Base-by-base conservation (phyloP, 768 basidiomycete species). In the Rhizopogon vinicolor region DNA sequence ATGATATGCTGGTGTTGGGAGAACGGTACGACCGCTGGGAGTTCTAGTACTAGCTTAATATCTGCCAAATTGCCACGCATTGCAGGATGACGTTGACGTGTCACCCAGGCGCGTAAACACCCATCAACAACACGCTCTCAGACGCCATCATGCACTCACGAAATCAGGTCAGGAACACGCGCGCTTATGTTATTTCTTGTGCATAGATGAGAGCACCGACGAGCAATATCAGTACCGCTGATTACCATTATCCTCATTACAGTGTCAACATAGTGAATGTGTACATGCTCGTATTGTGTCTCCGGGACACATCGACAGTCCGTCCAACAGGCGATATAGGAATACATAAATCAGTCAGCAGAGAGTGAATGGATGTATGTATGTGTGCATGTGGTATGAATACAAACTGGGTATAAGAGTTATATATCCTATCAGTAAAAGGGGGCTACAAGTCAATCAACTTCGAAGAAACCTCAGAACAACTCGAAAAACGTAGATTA, bases 401-500 rank as follows among this genome's bases (percentile, higher is more conserved):
- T 37, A 5, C 10, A 37, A 33, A 13, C 13, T 10, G 35, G 35
- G 35, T 37, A 37, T 37, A 37, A 37, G 35, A 25, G 25, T 25
- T 37, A 44, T 44, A 19, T 44, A 28, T 19, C 16, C 13, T 10
- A 9, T 19, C 19, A 12, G 5, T 12, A 37, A 37, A 37, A 13
- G 35, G 35, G 3, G 3, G 35, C 5, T 14, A 53, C 33, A 51
- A 16, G 13, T 18, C 7, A 19, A 44, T 46, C 22, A 41, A 31
- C 29, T 44, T 56, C 25, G 56, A 28, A 25, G 51, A 60, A 14
- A 44, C 16, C 31, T 68, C 68, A 5, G 68, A 71, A 35, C 48
- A 41, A 12, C 31, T 61, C 3, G 78, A 79, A 50, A 76, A 70
- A 7, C 74, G 69, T 28, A 78, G 46, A 28, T 55, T 69, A 55